Base-by-base conservation (phyloP, 176 grass and related monocot species). In the Rhynchospora tenuis region DNA sequence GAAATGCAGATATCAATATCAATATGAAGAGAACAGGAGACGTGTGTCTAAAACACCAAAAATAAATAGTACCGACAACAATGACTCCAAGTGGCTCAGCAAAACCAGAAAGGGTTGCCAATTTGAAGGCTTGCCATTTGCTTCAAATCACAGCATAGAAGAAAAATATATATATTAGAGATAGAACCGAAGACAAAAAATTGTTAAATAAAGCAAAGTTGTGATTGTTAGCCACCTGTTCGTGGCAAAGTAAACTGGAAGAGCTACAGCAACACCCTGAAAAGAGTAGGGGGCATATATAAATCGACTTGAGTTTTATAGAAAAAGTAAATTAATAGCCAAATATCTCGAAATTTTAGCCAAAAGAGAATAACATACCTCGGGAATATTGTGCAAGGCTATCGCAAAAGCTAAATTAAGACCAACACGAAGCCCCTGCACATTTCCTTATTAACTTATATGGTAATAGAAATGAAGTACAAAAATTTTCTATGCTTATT, bases 351-450 rank as follows among this genome's bases (percentile, higher is more conserved):
- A 27, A 65, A 66, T 50, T 62, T 50, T 22, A 51, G 23, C 62
- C 14, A 81, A 82, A 48, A 31, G 7, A 82, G 62, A 22, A 62
- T 54, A 29, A 26, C 22, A 9, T 85, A 98, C 95, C 92, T 98
- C 95, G n/a, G 95, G 95, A 87, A 98, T 95, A 81, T 98, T 98
- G 79, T 98, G 95, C 69, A 98, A 87, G 82, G 95, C 95, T 84
- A 98, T 98, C 79, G 95, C 95, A 79, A 98, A 31, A 17, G 95
- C 95, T 85, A 95, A 93, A 82, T 98, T 98, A 43, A 98, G 20
- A 44, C 95, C 95, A 76, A 98, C 95, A 16, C 87, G 92, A 89
- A 98, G 95, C 48, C 95, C 95, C 92, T 98, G 79, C 62, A 88
- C 3, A 29, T 83, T 86, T 84, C 73, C 7, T 43, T 66, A 79